These are phyloP conservation scores for Artemisia annua DNA, from an alignment of 129 eudicot species.

Conservation along the genomic window DNA sequence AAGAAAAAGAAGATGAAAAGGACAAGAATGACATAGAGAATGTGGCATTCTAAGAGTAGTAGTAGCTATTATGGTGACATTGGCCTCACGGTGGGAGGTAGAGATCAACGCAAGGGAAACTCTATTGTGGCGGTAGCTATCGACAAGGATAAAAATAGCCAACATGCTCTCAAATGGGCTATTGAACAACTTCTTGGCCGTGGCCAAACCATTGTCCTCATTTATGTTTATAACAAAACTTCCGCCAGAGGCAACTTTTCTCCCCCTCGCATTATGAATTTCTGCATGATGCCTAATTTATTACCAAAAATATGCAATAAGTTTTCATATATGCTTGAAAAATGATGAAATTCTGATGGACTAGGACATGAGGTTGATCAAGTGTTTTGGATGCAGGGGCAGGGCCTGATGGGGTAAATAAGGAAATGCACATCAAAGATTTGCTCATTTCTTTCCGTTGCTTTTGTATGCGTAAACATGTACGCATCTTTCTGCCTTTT, in stretches of 20 bases:
- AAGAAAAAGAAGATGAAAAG: conserved; percentile 13
- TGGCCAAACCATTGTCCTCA: conserved; percentile 38
- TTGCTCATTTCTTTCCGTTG: conserved; percentile 68
- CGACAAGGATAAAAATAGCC: conserved; percentile 17
- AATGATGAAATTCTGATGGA: not conserved
- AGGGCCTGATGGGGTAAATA: conserved; percentile 30
- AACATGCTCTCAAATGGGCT: conserved; percentile 35
- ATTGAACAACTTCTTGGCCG: conserved; percentile 33
- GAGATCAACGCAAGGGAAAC: conserved; percentile 8
- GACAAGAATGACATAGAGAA: conserved; percentile 9
- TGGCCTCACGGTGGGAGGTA: not conserved
- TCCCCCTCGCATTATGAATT: not conserved
- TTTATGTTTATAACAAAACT: conserved; percentile 29
- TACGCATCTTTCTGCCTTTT: conserved; percentile 27
- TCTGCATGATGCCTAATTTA: not conserved
- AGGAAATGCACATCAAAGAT: conserved; percentile 55
- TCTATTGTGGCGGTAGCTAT: conserved; percentile 9
- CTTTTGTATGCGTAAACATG: conserved; percentile 78
- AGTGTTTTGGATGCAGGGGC: conserved; percentile 32
- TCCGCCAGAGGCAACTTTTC: conserved; percentile 27
- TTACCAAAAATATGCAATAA: not conserved
- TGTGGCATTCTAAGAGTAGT: not conserved
- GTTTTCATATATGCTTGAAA: not conserved
- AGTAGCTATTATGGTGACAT: conserved; percentile 23
- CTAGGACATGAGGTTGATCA: not conserved